phyloP scores from a whole-genome alignment of 1,284 basidiomycete genomes.

The Ceratobasidium sp. region DNA sequence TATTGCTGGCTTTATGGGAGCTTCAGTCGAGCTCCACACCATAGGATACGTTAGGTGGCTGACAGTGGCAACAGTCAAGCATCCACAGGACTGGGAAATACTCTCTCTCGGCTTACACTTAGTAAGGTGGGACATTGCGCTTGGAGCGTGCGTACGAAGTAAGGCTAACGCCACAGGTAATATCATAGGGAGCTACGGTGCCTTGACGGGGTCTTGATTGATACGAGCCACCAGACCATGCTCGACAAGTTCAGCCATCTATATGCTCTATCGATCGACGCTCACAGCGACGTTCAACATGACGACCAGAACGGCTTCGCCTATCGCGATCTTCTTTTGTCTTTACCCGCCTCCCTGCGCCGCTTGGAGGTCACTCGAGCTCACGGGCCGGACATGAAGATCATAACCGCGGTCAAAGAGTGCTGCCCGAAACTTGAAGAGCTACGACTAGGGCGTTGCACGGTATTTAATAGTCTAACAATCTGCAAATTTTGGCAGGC shows the following conservation, averaged over 20 bases:
- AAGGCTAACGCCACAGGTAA: neutral
- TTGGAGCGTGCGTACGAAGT: neutral
- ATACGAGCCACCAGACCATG: neutral
- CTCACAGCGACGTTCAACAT: constrained; percentile 21
- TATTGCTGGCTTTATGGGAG: constrained; percentile 9
- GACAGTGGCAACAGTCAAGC: neutral
- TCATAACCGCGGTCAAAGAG: constrained; percentile 28
- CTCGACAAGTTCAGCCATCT: constrained; percentile 8
- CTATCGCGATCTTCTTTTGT: constrained; percentile 26
- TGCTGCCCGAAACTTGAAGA: constrained; percentile 19
- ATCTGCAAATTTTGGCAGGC: constrained; percentile 21
- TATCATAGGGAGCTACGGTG: constrained; percentile 24
- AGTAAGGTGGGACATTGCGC: constrained; percentile 6
- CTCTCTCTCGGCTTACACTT: neutral
- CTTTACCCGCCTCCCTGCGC: constrained; percentile 29
- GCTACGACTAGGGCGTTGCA: constrained; percentile 27
- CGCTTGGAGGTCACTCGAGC: constrained; percentile 14
- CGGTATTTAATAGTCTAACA: constrained; percentile 17
- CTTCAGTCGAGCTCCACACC: constrained; percentile 7
- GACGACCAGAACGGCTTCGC: constrained; percentile 6
- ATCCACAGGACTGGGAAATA: neutral
- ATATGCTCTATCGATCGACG: constrained; percentile 30
- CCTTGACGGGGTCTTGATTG: neutral
- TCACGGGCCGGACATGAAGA: constrained; percentile 30
- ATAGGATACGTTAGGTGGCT: constrained; percentile 22